These are phyloP conservation scores for Rhodotorula sp. DNA, from an alignment of 1,284 basidiomycete species.

Conservation along the genomic window DNA sequence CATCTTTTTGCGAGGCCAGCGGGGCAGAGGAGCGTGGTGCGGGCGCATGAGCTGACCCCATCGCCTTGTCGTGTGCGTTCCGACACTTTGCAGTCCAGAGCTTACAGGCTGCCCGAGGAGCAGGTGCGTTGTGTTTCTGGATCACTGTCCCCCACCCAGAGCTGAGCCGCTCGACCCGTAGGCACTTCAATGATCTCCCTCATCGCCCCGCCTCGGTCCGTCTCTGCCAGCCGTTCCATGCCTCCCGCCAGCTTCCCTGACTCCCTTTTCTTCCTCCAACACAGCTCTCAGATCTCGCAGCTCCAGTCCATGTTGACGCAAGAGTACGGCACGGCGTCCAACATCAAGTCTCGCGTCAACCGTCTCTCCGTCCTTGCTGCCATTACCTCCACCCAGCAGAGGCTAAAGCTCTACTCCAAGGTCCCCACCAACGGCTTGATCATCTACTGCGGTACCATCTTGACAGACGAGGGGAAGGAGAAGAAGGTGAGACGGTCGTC, in stretches of 20 bases:
- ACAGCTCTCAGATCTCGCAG: conserved; percentile 87
- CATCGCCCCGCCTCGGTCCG: conserved; percentile 86
- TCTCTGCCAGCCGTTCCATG: not conserved
- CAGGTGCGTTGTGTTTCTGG: conserved; percentile 47
- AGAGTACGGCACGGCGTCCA: conserved; percentile 88
- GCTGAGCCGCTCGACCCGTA: not conserved
- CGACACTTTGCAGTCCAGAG: conserved; percentile 28
- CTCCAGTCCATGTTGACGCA: conserved; percentile 94
- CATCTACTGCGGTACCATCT: conserved; percentile 83
- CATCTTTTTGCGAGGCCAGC: not conserved
- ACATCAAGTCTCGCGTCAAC: conserved; percentile 99
- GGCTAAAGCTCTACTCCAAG: conserved; percentile 92
- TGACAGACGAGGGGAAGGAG: conserved; percentile 98
- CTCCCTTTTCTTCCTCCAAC: too few relatives aligned
- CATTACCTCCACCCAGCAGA: conserved; percentile 98
- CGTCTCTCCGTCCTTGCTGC: conserved; percentile 94
- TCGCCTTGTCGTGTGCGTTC: not conserved
- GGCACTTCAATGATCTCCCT: conserved; percentile 99
- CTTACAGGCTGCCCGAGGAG: conserved; percentile 75
- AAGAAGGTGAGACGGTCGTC: conserved; percentile 75
- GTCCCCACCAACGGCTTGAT: conserved; percentile 96
- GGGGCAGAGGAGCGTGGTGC: not conserved
- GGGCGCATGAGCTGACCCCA: not conserved
- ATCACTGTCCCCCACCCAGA: fast-evolving
- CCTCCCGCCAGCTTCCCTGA: not conserved